Base-by-base conservation (phyloP, 768 basidiomycete species). In the Serendipita sp. region DNA sequence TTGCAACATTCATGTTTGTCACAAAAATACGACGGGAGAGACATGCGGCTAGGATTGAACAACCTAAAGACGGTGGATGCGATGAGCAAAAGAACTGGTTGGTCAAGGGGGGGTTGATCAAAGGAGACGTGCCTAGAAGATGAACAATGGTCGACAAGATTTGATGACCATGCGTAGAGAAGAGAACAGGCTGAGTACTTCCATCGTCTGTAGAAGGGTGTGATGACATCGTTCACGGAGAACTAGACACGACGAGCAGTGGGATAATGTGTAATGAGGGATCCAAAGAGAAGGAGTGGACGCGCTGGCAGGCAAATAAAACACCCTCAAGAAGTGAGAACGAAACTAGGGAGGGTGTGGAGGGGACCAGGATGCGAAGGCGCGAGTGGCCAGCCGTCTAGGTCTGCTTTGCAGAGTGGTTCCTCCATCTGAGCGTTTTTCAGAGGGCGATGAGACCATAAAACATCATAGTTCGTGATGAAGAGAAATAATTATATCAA, bases 31-130 rank as follows among this genome's bases (percentile, higher is more conserved):
- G 71, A 30, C 77, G 75, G 8, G 78, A 75, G n/a, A 80, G 69
- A 63, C 76, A 77, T 66, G 75, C 76, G 1, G 77, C 48, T 41
- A 76, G 58, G 10, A 70, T 63, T 18, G 74, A 73, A 3, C 72
- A 70, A 15, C 74, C 74, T 74, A 13, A 13, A 41, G 41, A 41
- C 24, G 24, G 24, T 24, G 41, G 41, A 0, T 7, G 41, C 5
- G 41, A 66, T 60, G 16, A 38, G 28, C 24, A 37, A 10, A 18
- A n/a, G 63, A 15, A 15, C 24, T 24, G 24, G 63, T 15, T 15
- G 18, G 51, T n/a, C 5, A 56, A 15, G n/a, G 51, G 48, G 18
- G n/a, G 8, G 8, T 51, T 51, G 8, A 51, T 18, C 18, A 46
- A 46, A 13, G 45, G 30, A 8, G 48, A 18, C 48, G 4, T 37